Percentiles rank a stretch among this genome's conserved stretches.
phyloP scores from a whole-genome alignment of 768 basidiomycete species.

The Pilatotrama ljubarskyi region DNA sequence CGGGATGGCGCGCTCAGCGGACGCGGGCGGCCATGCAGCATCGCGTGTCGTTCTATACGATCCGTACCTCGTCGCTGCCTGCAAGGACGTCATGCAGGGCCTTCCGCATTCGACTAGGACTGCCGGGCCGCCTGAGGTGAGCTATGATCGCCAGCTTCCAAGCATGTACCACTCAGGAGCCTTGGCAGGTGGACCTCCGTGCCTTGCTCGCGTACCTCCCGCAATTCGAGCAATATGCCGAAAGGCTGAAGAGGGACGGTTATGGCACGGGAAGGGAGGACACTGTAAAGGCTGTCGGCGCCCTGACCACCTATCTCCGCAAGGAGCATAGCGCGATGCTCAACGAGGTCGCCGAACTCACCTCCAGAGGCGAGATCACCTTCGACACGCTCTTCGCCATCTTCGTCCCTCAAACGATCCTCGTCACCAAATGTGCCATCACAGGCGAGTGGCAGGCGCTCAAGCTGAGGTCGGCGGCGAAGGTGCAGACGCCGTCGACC shows the following conservation, averaged over 20 bases:
- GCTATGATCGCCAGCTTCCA: too few relatives aligned
- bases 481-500: slow-evolving; percentile 38
- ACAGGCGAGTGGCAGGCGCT: slow-evolving; percentile 53
- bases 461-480: slow-evolving; percentile 41
- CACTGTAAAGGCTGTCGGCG: slow-evolving; percentile 38
- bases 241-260: background rate
- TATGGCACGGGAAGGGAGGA: slow-evolving; percentile 43
- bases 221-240: background rate
- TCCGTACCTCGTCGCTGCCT: slow-evolving; percentile 55
- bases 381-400: slow-evolving; percentile 52
- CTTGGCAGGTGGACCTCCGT: slow-evolving; percentile 51
- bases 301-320: slow-evolving; percentile 44
- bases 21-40: slow-evolving; percentile 36
- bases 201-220: background rate
- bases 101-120: slow-evolving; percentile 50
- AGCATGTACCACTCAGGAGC: slow-evolving; percentile 9
- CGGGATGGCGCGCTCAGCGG: slow-evolving; percentile 39
- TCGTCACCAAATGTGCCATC: slow-evolving; percentile 54
- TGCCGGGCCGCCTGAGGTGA: slow-evolving; percentile 27
- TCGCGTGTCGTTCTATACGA: slow-evolving; percentile 60
- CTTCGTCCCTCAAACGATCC: slow-evolving; percentile 49
- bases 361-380: slow-evolving; percentile 55
- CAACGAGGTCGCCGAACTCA: slow-evolving; percentile 46
- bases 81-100: slow-evolving; percentile 54
- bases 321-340: slow-evolving; percentile 51